Conservation (phyloP, 345 rosid species). For the Noccaea bulbosa region DNA sequence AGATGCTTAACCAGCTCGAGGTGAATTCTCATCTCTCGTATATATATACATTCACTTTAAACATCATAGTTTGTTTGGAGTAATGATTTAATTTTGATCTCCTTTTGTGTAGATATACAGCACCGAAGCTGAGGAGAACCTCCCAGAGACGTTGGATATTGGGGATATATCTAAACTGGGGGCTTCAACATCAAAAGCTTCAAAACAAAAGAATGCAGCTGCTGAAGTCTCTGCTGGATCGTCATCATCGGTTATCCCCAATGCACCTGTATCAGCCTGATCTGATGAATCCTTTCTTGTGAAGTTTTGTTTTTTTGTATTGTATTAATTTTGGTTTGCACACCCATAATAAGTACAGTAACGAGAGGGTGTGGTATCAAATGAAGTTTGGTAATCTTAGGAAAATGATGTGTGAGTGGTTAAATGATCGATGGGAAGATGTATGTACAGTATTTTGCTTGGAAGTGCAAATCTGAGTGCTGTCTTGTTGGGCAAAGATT, state of each 20-base stretch:
- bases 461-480: slow-evolving; percentile 28
- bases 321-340: slow-evolving; percentile 16
- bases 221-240: slow-evolving; percentile 43
- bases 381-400: slow-evolving; percentile 6
- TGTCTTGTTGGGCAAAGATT: slow-evolving; percentile 24
- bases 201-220: slow-evolving; percentile 55
- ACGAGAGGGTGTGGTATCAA: slow-evolving; percentile 15
- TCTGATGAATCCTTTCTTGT: slow-evolving; percentile 25
- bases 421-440: not conserved
- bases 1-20: slow-evolving; percentile 92
- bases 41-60: not conserved
- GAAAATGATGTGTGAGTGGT: slow-evolving; percentile 16
- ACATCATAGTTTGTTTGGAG: not conserved
- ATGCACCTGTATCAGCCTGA: slow-evolving; percentile 40
- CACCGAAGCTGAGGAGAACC: slow-evolving; percentile 50
- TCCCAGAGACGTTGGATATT: slow-evolving; percentile 79
- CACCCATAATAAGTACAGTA: slow-evolving; percentile 40
- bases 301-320: not conserved
- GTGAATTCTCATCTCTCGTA: slow-evolving; percentile 44
- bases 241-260: slow-evolving; percentile 50
- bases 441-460: slow-evolving; percentile 20
- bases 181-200: slow-evolving; percentile 47
- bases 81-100: slow-evolving; percentile 22
- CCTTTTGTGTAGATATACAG: slow-evolving; percentile 53
- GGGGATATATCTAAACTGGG: slow-evolving; percentile 63